Conservation (phyloP, 495 filamentous ascomycete genomes). For the Penicillium cosmopolitanum region DNA sequence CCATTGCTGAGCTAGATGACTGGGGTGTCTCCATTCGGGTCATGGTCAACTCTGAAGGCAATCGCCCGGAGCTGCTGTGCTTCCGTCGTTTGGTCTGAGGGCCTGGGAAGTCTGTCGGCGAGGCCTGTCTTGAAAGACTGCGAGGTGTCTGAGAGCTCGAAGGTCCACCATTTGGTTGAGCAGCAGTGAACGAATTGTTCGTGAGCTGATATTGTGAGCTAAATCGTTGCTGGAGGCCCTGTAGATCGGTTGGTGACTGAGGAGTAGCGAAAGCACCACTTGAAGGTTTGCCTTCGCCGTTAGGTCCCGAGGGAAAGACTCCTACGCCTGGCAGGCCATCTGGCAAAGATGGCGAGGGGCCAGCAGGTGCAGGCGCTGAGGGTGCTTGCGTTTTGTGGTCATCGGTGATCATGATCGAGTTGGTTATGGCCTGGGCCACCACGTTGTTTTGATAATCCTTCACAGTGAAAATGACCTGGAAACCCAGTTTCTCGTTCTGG, state of each 20-base stretch:
- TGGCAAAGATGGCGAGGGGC: conserved; percentile 41
- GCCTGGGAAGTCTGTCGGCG: conserved; percentile 62
- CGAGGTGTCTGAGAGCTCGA: conserved; percentile 61
- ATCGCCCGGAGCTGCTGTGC: conserved; percentile 64
- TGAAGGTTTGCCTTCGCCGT: conserved; percentile 32
- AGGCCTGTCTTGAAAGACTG: conserved; percentile 71
- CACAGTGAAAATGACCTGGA: conserved; percentile 91
- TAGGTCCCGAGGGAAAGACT: conserved; percentile 47
- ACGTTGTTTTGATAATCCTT: conserved; percentile 76
- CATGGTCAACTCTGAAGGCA: conserved; percentile 78
- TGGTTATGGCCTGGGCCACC: conserved; percentile 81
- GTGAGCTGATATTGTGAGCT: conserved; percentile 48
- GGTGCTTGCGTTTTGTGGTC: conserved; percentile 86
- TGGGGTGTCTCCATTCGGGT: conserved; percentile 68
- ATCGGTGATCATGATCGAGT: conserved; percentile 92
- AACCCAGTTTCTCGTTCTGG: conserved; percentile 88
- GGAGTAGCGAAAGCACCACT: conserved; percentile 27
- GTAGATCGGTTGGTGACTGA: conserved; percentile 56
- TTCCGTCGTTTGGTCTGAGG: conserved; percentile 75
- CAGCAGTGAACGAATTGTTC: conserved; percentile 39
- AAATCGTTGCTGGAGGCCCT: conserved; percentile 54
- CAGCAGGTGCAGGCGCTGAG: conserved; percentile 38
- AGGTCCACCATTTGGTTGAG: conserved; percentile 43
- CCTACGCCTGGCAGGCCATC: conserved; percentile 50
- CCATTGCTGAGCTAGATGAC: conserved; percentile 37